Conservation (phyloP, 1,139 yeast species). For the Pneumocystis canis region DNA sequence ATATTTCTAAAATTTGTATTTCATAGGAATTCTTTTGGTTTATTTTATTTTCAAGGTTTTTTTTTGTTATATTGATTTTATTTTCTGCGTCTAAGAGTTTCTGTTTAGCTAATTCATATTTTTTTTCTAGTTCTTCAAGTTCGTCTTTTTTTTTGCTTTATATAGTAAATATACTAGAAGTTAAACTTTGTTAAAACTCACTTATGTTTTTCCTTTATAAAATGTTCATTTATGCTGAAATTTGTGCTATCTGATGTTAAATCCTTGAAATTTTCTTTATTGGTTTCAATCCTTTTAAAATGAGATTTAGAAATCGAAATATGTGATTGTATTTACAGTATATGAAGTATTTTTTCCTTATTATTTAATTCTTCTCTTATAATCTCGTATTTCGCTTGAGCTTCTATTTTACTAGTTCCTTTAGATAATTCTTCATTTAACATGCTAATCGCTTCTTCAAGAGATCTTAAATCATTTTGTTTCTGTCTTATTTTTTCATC, state of each 20-base stretch:
- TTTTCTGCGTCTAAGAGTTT: background rate
- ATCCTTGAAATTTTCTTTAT: background rate
- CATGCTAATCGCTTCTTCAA: slow-evolving; percentile 32
- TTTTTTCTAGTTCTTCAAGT: background rate
- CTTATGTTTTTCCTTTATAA: background rate
- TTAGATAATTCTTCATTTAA: slow-evolving; percentile 29
- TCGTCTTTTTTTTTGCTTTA: background rate
- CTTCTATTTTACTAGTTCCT: slow-evolving; percentile 21
- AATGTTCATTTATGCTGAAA: background rate
- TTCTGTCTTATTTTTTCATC: slow-evolving; percentile 10
- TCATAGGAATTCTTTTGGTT: background rate
- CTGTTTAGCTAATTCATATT: background rate
- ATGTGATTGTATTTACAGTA: background rate
- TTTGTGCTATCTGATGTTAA: background rate
- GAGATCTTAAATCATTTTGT: slow-evolving; percentile 22
- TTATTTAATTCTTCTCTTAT: slow-evolving; percentile 12
- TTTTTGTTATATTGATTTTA: background rate
- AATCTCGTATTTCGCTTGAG: slow-evolving; percentile 15
- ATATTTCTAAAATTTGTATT: slow-evolving; percentile 10
- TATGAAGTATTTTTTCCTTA: slow-evolving; percentile 2
- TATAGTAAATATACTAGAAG: background rate
- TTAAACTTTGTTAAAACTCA: background rate
- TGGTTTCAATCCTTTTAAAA: background rate
- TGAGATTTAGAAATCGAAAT: background rate
- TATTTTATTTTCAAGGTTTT: background rate